Evolutionary conservation across 306 rosid species (phyloP).

Genomic region (Coriaria nepalensis): DNA sequence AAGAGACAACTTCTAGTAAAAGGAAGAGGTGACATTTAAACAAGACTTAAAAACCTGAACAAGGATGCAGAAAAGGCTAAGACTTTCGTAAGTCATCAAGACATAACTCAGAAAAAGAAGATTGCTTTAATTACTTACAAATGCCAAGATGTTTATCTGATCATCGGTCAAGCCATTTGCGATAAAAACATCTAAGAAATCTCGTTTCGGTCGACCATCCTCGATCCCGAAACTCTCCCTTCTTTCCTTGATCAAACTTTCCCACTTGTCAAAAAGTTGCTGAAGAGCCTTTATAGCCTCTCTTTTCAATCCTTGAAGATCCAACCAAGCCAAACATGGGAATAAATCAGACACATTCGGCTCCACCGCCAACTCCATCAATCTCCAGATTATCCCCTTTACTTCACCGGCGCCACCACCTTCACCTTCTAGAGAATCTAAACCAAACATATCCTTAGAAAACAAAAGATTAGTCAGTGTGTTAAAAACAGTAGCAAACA

Average conservation of each 20-base stretch:
- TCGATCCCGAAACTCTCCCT: background rate
- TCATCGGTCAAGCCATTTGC: background rate
- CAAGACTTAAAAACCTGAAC: too few species aligned
- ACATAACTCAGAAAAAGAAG: too few species aligned
- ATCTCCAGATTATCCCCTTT: background rate
- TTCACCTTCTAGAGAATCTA: too few species aligned
- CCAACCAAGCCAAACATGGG: background rate
- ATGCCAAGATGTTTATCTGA: background rate
- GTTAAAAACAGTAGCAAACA: constrained; percentile 5
- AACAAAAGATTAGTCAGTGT: background rate
- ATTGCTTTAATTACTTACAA: too few species aligned
- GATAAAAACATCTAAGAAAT: constrained; percentile 7
- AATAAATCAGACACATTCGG: constrained; percentile 7
- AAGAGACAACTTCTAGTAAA: background rate
- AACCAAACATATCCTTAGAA: constrained; percentile 8
- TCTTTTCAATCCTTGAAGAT: constrained; percentile 6
- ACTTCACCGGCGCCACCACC: background rate
- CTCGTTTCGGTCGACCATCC: background rate
- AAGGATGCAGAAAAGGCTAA: too few species aligned
- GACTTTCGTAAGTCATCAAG: too few species aligned
- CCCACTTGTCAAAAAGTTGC: background rate
- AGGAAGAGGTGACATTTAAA: background rate
- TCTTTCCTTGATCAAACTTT: background rate
- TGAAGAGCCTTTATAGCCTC: too few species aligned
- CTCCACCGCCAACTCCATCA: background rate